These are phyloP conservation scores for Silene latifolia DNA, from an alignment of 148 eudicot genomes.

Conservation along the genomic window DNA sequence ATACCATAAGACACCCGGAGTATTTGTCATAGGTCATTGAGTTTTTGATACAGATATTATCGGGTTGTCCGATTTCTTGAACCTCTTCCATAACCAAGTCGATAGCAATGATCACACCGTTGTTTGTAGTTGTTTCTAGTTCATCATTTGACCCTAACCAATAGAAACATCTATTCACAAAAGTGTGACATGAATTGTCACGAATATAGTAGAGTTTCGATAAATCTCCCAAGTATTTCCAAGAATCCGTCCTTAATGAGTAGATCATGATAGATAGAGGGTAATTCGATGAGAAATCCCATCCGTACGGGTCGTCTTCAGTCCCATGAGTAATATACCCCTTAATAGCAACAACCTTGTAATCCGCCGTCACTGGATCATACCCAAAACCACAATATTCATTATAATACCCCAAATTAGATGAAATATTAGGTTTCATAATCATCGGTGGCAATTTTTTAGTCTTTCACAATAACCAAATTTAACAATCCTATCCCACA, in stretches of 20 bases:
- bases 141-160: not conserved
- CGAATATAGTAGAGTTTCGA: not conserved
- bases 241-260: not conserved
- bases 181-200: not conserved
- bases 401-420: no score
- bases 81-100: not conserved
- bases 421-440: not conserved
- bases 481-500: no score
- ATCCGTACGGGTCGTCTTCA: not conserved
- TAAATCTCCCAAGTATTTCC: constrained; percentile 9
- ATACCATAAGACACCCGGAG: not conserved
- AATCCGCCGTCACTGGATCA: not conserved
- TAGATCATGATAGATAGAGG: constrained; percentile 1
- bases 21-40: no score
- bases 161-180: not conserved
- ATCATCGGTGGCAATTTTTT: not conserved
- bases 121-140: no score
- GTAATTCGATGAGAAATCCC: no score
- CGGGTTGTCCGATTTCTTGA: not conserved
- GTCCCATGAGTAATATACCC: not conserved
- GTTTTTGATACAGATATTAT: not conserved
- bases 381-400: constrained; percentile 14
- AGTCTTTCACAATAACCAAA: no score
- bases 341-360: constrained; percentile 10
- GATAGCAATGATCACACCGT: not conserved